Base-by-base conservation (phyloP, 257 asterid species). In the Solanum commersonii region DNA sequence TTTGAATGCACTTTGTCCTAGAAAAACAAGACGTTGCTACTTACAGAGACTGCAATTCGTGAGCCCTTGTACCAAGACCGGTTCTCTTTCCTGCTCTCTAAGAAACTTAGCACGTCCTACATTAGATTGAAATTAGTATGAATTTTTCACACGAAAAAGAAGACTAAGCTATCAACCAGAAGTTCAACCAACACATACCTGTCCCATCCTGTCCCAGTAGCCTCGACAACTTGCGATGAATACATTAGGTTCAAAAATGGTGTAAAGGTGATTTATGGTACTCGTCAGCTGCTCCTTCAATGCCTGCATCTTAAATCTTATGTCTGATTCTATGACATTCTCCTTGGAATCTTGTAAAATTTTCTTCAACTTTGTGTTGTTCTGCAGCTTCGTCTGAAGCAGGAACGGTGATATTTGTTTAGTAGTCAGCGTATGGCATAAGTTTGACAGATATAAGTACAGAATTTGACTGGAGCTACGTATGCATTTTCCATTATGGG, bases 191-290 rank as follows among this genome's bases (percentile, higher is more conserved):
- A 37, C 60, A 82, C 86, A 46, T 20, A 92, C 94, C 92, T 90
- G 93, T 46, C 94, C 94, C 93, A 90, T 91, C 87, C 90, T 92
- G 82, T 91, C 94, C 94, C 94, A 92, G 78, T 87, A 92, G 15
- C 94, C 93, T 35, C 94, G 93, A 81, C 93, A 92, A 31, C 90
- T 87, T 74, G 93, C 92, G 14, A 92, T 87, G 35, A 92, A 92
- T 6, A 92, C 93, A 49, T 89, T 93, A 29, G 93, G 87, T 10
- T 87, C 93, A 38, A 92, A 90, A 46, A 89, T 89, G 87, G 89
- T 88, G 31, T 92, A 90, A 79, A 92, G 89, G 89, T 91, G 94
- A 88, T 84, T 90, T 60, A 92, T 91, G 23, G 93, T 88, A 78
- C 44, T 86, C 35, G 87, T 90, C 33, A 92, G 92, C 86, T 89